Evolutionary conservation across 768 basidiomycete genomes (phyloP).

Genomic region (Macrocybe gigantea): DNA sequence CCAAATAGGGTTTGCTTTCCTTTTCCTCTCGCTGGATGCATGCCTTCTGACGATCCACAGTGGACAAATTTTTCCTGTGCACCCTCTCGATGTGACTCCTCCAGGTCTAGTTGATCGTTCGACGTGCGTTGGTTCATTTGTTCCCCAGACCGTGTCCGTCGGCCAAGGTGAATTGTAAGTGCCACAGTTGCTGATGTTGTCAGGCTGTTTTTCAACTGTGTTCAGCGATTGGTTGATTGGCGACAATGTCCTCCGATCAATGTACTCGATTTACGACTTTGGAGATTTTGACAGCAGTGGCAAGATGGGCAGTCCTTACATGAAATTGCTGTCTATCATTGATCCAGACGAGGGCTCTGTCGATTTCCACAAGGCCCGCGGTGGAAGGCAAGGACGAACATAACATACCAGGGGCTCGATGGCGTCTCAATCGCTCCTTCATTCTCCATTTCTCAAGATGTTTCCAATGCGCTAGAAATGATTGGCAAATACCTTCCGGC

Average conservation of each 20-base stretch:
- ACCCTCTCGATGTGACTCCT: slow-evolving; percentile 73
- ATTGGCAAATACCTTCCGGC: slow-evolving; percentile 65
- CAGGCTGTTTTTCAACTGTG: slow-evolving; percentile 1
- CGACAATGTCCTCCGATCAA: slow-evolving; percentile 76
- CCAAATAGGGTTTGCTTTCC: slow-evolving; percentile 58
- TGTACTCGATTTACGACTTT: slow-evolving; percentile 82
- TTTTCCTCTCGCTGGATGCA: not conserved
- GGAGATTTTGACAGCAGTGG: slow-evolving; percentile 67
- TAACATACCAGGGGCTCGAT: slow-evolving; percentile 57
- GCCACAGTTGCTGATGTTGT: not conserved
- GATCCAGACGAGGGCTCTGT: slow-evolving; percentile 64
- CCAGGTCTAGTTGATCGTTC: slow-evolving; percentile 34
- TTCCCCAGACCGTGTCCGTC: slow-evolving; percentile 57
- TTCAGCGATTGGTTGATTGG: slow-evolving; percentile 77
- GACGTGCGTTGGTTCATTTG: slow-evolving; percentile 69
- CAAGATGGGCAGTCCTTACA: slow-evolving; percentile 69
- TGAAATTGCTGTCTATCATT: slow-evolving; percentile 66
- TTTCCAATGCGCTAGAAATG: slow-evolving; percentile 53
- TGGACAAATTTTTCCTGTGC: slow-evolving; percentile 68
- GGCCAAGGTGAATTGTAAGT: slow-evolving; percentile 64
- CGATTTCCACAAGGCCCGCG: slow-evolving; percentile 65
- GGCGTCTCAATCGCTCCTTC: slow-evolving; percentile 33
- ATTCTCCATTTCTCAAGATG: slow-evolving; percentile 52
- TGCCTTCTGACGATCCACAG: slow-evolving; percentile 27
- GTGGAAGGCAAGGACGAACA: slow-evolving; percentile 60